A percentile compares a stretch with the other conserved stretches of the same genome.
Evolutionary conservation across 2,329 filamentous ascomycete species (phyloP).

Genomic region (Apiospora phragmitis): DNA sequence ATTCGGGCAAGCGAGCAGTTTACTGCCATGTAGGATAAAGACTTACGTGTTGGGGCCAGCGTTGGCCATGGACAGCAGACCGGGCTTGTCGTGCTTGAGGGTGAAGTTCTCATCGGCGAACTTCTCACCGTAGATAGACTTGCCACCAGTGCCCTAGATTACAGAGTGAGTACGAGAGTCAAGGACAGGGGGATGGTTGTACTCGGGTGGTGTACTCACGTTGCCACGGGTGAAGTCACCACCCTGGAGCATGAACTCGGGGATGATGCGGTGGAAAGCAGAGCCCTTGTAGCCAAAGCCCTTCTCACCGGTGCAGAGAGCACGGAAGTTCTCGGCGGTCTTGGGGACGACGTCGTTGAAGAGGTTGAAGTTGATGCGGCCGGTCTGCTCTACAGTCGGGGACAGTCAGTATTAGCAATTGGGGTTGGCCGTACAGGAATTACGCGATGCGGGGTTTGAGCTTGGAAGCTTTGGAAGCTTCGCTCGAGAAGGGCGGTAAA

Average conservation of each 20-base stretch:
- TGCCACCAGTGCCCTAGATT: conserved; percentile 81
- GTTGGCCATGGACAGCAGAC: conserved; percentile 93
- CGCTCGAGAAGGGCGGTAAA: neutral
- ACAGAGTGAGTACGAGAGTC: neutral
- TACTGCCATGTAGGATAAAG: neutral
- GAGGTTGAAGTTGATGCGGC: conserved; percentile 87
- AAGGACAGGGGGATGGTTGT: neutral
- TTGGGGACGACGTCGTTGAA: conserved; percentile 85
- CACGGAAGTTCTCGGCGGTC: conserved; percentile 83
- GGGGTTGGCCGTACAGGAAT: conserved; percentile 21
- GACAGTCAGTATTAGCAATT: conserved; percentile 10
- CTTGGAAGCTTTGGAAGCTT: conserved; percentile 11
- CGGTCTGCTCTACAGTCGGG: conserved; percentile 60
- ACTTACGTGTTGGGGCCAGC: conserved; percentile 87
- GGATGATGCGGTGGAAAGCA: conserved; percentile 90
- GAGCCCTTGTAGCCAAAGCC: conserved; percentile 83
- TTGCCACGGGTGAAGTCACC: conserved; percentile 93
- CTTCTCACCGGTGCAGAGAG: conserved; percentile 78
- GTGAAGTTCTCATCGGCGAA: conserved; percentile 92
- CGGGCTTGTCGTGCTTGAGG: conserved; percentile 70
- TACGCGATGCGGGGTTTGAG: conserved; percentile 10
- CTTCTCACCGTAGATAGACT: conserved; percentile 94
- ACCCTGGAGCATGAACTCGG: conserved; percentile 92
- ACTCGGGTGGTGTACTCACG: conserved; percentile 54
- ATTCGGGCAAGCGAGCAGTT: neutral